Conservation (phyloP, 305 asterid genomes). For the Galium porrigens region DNA sequence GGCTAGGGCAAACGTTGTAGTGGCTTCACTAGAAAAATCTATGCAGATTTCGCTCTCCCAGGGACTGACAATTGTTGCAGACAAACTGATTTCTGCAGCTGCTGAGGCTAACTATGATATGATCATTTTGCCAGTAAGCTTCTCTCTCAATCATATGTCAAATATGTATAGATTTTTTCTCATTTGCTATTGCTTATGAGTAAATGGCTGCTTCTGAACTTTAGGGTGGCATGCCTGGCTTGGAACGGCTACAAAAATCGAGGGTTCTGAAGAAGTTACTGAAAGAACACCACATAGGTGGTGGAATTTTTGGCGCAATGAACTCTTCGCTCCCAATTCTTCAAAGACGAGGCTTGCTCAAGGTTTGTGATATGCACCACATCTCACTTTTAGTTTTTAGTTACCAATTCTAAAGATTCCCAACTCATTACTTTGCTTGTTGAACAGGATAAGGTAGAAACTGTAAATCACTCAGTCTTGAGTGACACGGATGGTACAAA, state of each 20-base stretch:
- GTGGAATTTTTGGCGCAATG: constrained; percentile 56
- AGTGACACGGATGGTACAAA: constrained; percentile 26
- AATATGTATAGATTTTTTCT: neutral
- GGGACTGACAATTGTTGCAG: constrained; percentile 55
- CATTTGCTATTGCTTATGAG: neutral
- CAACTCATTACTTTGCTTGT: constrained; percentile 14
- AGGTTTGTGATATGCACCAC: constrained; percentile 25
- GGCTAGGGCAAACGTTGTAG: constrained; percentile 51
- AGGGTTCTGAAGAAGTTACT: constrained; percentile 55
- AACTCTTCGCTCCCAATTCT: constrained; percentile 47
- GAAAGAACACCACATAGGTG: constrained; percentile 50
- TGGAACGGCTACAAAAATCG: constrained; percentile 48
- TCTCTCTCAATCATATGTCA: neutral
- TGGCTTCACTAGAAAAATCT: constrained; percentile 68
- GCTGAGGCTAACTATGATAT: constrained; percentile 55
- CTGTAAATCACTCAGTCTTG: constrained; percentile 41
- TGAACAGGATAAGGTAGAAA: constrained; percentile 50
- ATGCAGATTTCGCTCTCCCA: constrained; percentile 37
- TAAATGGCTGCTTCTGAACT: constrained; percentile 10
- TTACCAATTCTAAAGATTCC: neutral
- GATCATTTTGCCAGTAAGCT: constrained; percentile 54
- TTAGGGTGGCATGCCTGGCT: constrained; percentile 53
- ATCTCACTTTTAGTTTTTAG: neutral
- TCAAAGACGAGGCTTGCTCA: constrained; percentile 49
- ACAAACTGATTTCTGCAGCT: constrained; percentile 39